Conservation (phyloP, 1,139 yeast species). For the Pneumocystis carinii region DNA sequence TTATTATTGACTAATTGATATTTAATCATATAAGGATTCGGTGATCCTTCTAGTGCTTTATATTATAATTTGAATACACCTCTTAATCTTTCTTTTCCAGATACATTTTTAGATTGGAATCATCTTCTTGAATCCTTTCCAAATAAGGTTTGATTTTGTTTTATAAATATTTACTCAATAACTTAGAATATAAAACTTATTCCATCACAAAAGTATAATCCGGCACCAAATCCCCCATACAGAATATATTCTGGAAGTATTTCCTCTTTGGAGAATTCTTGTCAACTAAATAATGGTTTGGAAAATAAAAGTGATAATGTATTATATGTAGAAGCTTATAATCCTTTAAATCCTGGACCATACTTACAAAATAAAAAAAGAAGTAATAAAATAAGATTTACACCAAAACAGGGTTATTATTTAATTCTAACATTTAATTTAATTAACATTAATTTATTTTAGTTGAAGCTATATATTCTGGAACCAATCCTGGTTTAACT, state of each 20-base stretch:
- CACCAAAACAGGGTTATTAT: slow-evolving; percentile 12
- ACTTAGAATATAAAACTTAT: slow-evolving; percentile 2
- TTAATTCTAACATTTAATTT: background rate
- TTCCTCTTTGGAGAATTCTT: background rate
- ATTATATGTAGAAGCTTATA: slow-evolving; percentile 4
- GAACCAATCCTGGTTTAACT: slow-evolving; percentile 26
- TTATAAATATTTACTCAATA: slow-evolving; percentile 4
- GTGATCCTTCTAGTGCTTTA: slow-evolving; percentile 19
- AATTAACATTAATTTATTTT: slow-evolving; percentile 19
- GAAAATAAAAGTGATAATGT: slow-evolving; percentile 1
- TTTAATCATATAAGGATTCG: slow-evolving; percentile 21
- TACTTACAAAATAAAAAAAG: slow-evolving; percentile 9
- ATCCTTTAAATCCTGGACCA: slow-evolving; percentile 3
- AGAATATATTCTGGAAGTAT: background rate
- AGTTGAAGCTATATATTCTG: slow-evolving; percentile 26
- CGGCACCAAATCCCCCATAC: slow-evolving; percentile 3
- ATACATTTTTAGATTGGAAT: slow-evolving; percentile 19
- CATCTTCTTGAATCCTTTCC: slow-evolving; percentile 19
- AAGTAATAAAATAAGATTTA: background rate
- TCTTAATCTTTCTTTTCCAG: slow-evolving; percentile 14
- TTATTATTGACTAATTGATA: background rate
- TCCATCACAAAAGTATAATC: background rate
- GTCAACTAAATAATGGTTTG: background rate
- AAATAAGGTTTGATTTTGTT: slow-evolving; percentile 6
- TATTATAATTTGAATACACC: slow-evolving; percentile 14